Conservation (phyloP, 768 basidiomycete species). For the Kwoniella sp. region DNA sequence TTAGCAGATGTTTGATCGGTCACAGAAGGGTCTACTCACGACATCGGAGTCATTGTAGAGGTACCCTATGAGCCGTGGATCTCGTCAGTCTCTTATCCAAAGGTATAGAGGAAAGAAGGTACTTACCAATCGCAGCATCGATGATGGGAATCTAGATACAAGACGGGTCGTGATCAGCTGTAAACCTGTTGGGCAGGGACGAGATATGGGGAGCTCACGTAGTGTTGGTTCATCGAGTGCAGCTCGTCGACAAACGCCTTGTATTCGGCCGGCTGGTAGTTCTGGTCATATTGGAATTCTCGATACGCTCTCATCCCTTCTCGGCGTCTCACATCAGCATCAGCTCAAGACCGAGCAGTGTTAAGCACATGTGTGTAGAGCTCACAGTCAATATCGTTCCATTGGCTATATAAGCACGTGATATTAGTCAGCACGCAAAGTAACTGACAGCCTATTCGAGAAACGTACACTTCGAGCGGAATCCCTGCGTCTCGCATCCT, state of each 20-base stretch:
- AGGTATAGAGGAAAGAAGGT: too few relatives aligned
- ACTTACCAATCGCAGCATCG: conserved; percentile 49
- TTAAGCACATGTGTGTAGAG: background rate
- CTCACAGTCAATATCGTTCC: conserved; percentile 48
- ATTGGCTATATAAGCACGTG: conserved; percentile 14
- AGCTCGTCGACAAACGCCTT: conserved; percentile 45
- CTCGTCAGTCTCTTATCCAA: too few relatives aligned
- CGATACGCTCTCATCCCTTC: conserved; percentile 42
- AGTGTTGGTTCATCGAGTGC: conserved; percentile 50
- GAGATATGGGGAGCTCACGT: conserved; percentile 23
- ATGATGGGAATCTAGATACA: conserved; percentile 43
- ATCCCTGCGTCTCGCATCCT: conserved; percentile 70
- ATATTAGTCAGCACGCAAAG: background rate
- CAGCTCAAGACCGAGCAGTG: background rate
- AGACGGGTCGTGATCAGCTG: conserved; percentile 2
- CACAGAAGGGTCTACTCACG: conserved; percentile 10
- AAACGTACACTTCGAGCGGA: conserved; percentile 67
- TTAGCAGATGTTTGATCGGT: background rate
- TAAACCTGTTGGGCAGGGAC: too few relatives aligned
- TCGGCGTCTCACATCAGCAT: background rate
- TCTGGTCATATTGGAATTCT: conserved; percentile 47
- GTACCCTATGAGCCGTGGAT: conserved; percentile 12
- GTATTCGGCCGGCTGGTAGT: conserved; percentile 41
- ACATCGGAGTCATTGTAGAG: conserved; percentile 38
- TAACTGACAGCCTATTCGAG: too few relatives aligned